Percentiles rank a stretch among this genome's conserved stretches.
Conservation (phyloP, 306 rosid species). For the Chamaecrista fasciculata region DNA sequence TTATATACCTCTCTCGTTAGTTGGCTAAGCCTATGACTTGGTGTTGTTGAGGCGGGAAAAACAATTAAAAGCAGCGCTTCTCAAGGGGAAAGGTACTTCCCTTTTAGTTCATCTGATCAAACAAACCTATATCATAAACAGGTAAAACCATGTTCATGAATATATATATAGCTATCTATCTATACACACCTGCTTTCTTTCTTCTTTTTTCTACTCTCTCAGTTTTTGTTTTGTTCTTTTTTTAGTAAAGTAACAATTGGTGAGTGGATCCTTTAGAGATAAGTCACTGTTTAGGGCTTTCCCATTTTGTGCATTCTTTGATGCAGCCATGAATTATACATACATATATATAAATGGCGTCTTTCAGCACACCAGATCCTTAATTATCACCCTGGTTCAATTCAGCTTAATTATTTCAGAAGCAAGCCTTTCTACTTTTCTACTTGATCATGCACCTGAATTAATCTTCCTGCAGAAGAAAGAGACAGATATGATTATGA, state of each 20-base stretch:
- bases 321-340: conserved; percentile 7
- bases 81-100: conserved; percentile 49
- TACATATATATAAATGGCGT: conserved; percentile 6
- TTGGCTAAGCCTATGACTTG: conserved; percentile 43
- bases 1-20: conserved; percentile 37
- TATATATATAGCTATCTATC: background rate
- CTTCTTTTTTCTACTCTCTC: conserved; percentile 36
- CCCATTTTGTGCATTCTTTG: conserved; percentile 20
- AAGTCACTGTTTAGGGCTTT: conserved; percentile 36
- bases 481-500: too few relatives aligned
- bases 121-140: conserved; percentile 55
- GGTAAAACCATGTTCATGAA: conserved; percentile 47
- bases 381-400: too few relatives aligned
- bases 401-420: conserved; percentile 23
- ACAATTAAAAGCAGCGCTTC: conserved; percentile 39
- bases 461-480: conserved; percentile 31
- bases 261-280: conserved; percentile 21
- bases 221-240: conserved; percentile 35
- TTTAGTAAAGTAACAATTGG: conserved; percentile 28
- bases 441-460: conserved; percentile 40
- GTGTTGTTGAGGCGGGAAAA: conserved; percentile 30
- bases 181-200: conserved; percentile 33
- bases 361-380: conserved; percentile 35
- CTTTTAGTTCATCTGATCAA: conserved; percentile 52
- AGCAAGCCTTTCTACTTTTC: conserved; percentile 19